Percentiles rank a stretch among this genome's conserved stretches.
Conservation (phyloP, 345 rosid species). For the Aquilaria sinensis region DNA sequence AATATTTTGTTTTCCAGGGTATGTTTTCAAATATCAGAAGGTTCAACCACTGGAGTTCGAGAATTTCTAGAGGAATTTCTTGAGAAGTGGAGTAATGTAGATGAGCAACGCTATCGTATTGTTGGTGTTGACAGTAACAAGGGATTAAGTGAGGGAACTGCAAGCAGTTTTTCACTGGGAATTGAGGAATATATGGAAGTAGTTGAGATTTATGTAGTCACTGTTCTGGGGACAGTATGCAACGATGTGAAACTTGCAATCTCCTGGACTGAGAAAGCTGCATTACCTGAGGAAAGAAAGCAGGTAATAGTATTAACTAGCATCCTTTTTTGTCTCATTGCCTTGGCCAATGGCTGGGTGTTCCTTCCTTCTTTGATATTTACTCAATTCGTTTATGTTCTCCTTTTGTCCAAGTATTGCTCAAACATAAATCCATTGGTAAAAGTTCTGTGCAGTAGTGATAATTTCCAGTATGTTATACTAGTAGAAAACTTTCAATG, state of each 20-base stretch:
- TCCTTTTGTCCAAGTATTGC: background rate
- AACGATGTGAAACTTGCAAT: slow-evolving; percentile 52
- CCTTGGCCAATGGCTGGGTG: background rate
- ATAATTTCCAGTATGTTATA: no score
- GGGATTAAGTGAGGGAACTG: slow-evolving; percentile 23
- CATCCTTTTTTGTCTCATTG: background rate
- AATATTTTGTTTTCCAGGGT: slow-evolving; percentile 32
- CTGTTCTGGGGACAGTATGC: slow-evolving; percentile 48
- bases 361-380: no score
- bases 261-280: slow-evolving; percentile 80
- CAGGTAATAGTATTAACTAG: slow-evolving; percentile 55
- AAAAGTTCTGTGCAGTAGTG: no score
- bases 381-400: background rate
- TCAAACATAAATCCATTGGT: no score
- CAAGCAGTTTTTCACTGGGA: slow-evolving; percentile 29
- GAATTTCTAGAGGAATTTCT: slow-evolving; percentile 77
- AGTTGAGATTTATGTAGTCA: slow-evolving; percentile 60
- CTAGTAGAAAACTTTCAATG: no score
- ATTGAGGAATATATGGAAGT: slow-evolving; percentile 48
- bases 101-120: slow-evolving; percentile 34
- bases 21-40: slow-evolving; percentile 70
- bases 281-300: slow-evolving; percentile 64
- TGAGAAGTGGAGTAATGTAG: slow-evolving; percentile 53
- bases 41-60: slow-evolving; percentile 38
- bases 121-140: slow-evolving; percentile 21